A percentile compares a stretch with the other conserved stretches of the same genome.
Conservation (phyloP, 2,329 filamentous ascomycete species). For the Neophaeococcomyces aloes region DNA sequence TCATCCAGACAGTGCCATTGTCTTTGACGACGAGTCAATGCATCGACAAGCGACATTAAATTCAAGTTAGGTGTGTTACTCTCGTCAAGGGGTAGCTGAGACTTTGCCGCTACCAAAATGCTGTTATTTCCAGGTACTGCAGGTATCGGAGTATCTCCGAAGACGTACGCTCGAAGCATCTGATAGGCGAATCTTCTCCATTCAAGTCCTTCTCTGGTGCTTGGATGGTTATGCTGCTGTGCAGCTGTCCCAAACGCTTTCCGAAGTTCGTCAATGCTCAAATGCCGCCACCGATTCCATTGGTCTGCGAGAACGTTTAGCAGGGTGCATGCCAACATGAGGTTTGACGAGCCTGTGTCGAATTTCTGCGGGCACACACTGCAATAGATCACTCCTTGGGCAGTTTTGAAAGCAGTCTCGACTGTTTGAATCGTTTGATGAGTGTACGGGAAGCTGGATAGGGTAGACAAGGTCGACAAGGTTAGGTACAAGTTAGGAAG, state of each 20-base stretch:
- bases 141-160: slow-evolving; percentile 16
- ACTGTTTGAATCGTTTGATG: slow-evolving; percentile 35
- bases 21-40: slow-evolving; percentile 34
- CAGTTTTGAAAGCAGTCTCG: slow-evolving; percentile 33
- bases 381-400: slow-evolving; percentile 33
- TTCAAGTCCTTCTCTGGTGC: slow-evolving; percentile 21
- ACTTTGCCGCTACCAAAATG: neutral
- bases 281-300: slow-evolving; percentile 33
- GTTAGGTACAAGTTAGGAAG: slow-evolving; percentile 30
- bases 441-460: slow-evolving; percentile 34
- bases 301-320: slow-evolving; percentile 35
- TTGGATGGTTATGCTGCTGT: slow-evolving; percentile 6
- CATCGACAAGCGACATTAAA: slow-evolving; percentile 30
- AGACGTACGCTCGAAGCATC: slow-evolving; percentile 18
- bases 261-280: slow-evolving; percentile 29
- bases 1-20: slow-evolving; percentile 29
- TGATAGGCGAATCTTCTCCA: slow-evolving; percentile 25
- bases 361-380: slow-evolving; percentile 32
- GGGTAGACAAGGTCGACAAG: slow-evolving; percentile 21
- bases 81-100: neutral
- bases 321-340: slow-evolving; percentile 37
- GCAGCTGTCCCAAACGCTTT: slow-evolving; percentile 25
- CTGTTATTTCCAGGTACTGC: slow-evolving; percentile 5
- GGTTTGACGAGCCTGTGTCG: slow-evolving; percentile 34
- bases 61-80: slow-evolving; percentile 11